Base-by-base conservation (phyloP, 2,329 filamentous ascomycete species). In the Colletotrichum higginsianum region DNA sequence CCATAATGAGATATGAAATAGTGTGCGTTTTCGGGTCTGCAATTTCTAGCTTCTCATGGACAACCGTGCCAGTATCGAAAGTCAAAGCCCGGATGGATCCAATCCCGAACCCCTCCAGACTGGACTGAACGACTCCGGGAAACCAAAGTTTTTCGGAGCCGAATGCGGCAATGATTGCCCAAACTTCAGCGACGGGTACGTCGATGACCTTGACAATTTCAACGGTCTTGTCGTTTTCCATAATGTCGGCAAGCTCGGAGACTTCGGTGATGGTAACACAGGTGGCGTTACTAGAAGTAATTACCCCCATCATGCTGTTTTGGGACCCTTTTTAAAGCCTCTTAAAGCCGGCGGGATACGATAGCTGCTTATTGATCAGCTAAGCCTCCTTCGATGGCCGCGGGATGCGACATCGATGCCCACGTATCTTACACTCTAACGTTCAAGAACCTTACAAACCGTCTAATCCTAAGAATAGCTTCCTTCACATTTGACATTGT, bases 101-200 rank as follows among this genome's bases (percentile, higher is more conserved):
- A 11, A 71, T 53, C 18, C 63, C 67, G 50, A 62, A 67, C 4
- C 67, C 49, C 4, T 63, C 49, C 11, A 71, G 67, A 30, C 49
- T 67, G 13, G 53, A 57, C 4, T 71, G 61, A 44, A 40, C 21
- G 2, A 67, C 68, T 23, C 46, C 35, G 21, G 68, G 67, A 21
- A 71, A 67, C 63, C 68, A 62, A 42, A 71, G 63, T 9, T 49
- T 49, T 30, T 67, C 57, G 42, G 53, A 63, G 21, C 57, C 57
- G 18, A 62, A 71, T 2, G 53, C 63, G 4, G 67, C 30, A 44
- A 71, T 57, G 21, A 53, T 62, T 21, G 67, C 67, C 67, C 63
- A 71, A 9, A 67, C 23, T 12, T 67, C 56, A 15, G 61, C 40
- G 26, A 62, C 38, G 12, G 57, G 57, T 9, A 56, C 63, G 15